A percentile compares a stretch with the other conserved stretches of the same genome.
These are phyloP conservation scores for Globisporangium irregulare DNA, from an alignment of 352 stramenopile species.

Conservation along the genomic window DNA sequence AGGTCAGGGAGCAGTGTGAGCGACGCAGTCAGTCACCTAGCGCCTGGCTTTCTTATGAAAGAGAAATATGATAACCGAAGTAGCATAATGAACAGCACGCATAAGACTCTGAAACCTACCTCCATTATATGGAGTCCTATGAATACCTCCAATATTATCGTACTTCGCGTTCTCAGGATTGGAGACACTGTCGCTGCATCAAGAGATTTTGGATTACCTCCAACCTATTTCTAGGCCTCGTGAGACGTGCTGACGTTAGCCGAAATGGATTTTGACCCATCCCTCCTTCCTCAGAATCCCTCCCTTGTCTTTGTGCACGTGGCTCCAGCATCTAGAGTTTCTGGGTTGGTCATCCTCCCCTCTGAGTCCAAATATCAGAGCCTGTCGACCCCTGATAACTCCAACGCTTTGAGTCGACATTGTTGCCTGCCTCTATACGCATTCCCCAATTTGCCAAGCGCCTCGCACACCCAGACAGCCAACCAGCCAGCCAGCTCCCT, in stretches of 20 bases:
- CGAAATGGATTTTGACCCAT: too few relatives aligned
- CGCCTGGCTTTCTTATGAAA: neutral
- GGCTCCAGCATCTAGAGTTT: neutral
- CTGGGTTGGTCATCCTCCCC: neutral
- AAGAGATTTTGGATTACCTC: too few relatives aligned
- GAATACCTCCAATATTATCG: too few relatives aligned
- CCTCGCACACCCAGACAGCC: neutral
- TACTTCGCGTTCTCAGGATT: neutral
- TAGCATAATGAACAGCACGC: neutral
- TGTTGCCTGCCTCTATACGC: too few relatives aligned
- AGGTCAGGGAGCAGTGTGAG: neutral
- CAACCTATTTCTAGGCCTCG: neutral
- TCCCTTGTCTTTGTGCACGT: too few relatives aligned
- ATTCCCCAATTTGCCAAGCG: neutral
- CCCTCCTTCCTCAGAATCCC: neutral
- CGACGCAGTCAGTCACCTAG: neutral
- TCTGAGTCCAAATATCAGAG: too few relatives aligned
- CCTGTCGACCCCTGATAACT: too few relatives aligned
- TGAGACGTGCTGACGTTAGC: neutral
- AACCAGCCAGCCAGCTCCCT: neutral
- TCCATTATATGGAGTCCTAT: too few relatives aligned
- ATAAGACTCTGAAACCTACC: neutral
- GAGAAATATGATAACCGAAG: neutral
- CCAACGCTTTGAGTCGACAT: too few relatives aligned
- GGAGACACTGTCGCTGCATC: too few relatives aligned